phyloP scores from a whole-genome alignment of 805 yeast species.

The Candida silvatica region DNA sequence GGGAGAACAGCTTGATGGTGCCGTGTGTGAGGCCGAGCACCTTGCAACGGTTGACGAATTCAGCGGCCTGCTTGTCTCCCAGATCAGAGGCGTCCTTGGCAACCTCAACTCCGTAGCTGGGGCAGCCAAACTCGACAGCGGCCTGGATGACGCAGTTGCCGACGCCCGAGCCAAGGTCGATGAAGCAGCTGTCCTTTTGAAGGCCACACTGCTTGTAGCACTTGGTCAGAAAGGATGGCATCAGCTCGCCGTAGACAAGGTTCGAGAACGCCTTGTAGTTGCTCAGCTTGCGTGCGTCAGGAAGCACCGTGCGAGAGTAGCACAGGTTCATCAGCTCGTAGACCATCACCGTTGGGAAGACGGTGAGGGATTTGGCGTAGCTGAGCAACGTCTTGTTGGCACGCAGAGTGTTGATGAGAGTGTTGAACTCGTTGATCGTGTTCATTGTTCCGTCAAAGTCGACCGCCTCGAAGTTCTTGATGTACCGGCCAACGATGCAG shows the following conservation, averaged over 20 bases:
- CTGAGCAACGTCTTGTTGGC: slow-evolving; percentile 21
- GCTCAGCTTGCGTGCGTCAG: slow-evolving; percentile 53
- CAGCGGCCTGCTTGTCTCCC: slow-evolving; percentile 50
- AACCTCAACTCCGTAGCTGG: slow-evolving; percentile 83
- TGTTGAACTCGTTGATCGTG: slow-evolving; percentile 35
- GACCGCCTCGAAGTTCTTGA: slow-evolving; percentile 22
- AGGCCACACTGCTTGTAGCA: slow-evolving; percentile 56
- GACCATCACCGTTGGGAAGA: slow-evolving; percentile 33
- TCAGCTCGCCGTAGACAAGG: slow-evolving; percentile 83
- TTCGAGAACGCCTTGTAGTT: slow-evolving; percentile 82
- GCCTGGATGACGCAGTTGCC: slow-evolving; percentile 90
- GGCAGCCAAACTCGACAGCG: slow-evolving; percentile 76
- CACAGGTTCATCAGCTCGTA: slow-evolving; percentile 68
- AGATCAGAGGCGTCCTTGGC: slow-evolving; percentile 75
- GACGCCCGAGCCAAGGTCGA: slow-evolving; percentile 91
- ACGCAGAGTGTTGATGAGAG: slow-evolving; percentile 26
- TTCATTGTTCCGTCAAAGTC: slow-evolving; percentile 4
- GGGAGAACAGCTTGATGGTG: slow-evolving; percentile 45
- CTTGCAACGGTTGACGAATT: slow-evolving; percentile 47
- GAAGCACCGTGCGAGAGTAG: slow-evolving; percentile 73
- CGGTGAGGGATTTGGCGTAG: slow-evolving; percentile 9
- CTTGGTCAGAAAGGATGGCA: slow-evolving; percentile 67
- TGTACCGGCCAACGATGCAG: slow-evolving; percentile 32
- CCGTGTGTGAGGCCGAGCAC: slow-evolving; percentile 60
- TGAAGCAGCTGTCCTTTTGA: slow-evolving; percentile 46